These are phyloP conservation scores for Auxenochlorella protothecoides DNA, from an alignment of 139 green algal species.

Conservation along the genomic window DNA sequence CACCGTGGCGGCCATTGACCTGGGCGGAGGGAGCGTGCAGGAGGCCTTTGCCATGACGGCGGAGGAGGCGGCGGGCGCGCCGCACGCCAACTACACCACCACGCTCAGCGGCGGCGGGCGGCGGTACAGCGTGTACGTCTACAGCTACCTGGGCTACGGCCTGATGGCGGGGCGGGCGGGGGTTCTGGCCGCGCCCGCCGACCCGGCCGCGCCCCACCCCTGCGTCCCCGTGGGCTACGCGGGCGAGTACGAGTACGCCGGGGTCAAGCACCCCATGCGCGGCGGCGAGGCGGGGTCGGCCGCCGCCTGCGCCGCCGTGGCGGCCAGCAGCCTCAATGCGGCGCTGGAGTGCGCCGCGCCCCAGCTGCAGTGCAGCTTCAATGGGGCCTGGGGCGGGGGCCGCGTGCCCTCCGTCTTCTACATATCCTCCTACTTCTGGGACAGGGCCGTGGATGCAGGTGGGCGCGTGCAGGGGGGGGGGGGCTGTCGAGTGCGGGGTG, in stretches of 20 bases:
- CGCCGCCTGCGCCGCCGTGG: constrained; percentile 21
- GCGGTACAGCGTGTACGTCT: constrained; percentile 87
- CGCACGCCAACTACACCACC: constrained; percentile 50
- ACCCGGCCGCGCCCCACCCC: constrained; percentile 37
- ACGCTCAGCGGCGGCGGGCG: constrained; percentile 47
- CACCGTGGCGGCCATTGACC: constrained; percentile 80
- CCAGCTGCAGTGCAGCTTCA: constrained; percentile 82
- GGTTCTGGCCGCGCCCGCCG: constrained; percentile 47
- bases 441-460: constrained; percentile 54
- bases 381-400: constrained; percentile 74
- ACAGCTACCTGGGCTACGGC: constrained; percentile 93
- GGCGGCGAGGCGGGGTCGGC: neutral
- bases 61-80: constrained; percentile 38
- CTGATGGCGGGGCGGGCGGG: constrained; percentile 89
- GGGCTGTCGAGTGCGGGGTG: neutral
- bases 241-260: constrained; percentile 45
- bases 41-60: constrained; percentile 71
- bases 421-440: constrained; percentile 95
- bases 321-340: constrained; percentile 26
- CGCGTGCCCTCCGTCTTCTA: constrained; percentile 57
- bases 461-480: neutral
- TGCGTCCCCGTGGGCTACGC: constrained; percentile 58
- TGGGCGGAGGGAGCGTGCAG: constrained; percentile 67
- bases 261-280: constrained; percentile 27
- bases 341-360: constrained; percentile 31